Conservation (phyloP, 805 yeast species). For the Candida ortonii region DNA sequence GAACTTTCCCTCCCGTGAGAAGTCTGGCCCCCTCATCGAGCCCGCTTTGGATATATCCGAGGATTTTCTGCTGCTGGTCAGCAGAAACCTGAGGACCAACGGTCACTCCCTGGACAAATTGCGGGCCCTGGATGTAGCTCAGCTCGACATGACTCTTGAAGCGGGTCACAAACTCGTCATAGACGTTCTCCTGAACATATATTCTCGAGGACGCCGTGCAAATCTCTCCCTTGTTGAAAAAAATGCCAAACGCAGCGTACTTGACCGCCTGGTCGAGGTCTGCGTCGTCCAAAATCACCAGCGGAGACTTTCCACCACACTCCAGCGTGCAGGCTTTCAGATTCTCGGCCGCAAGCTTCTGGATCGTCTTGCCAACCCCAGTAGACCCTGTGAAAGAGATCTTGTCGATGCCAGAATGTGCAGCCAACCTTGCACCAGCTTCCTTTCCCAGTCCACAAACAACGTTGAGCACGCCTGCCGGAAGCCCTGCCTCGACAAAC, state of each 20-base stretch:
- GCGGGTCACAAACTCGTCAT: slow-evolving; percentile 69
- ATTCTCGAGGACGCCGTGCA: slow-evolving; percentile 94
- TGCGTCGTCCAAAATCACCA: slow-evolving; percentile 83
- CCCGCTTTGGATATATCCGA: slow-evolving; percentile 75
- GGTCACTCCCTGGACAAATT: slow-evolving; percentile 71
- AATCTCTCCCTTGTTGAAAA: slow-evolving; percentile 92
- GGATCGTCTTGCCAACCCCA: slow-evolving; percentile 71
- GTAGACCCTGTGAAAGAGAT: slow-evolving; percentile 71
- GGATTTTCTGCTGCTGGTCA: slow-evolving; percentile 73
- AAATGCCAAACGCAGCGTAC: slow-evolving; percentile 77
- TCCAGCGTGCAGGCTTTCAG: slow-evolving; percentile 91
- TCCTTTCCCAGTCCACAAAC: slow-evolving; percentile 61
- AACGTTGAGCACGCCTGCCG: slow-evolving; percentile 62
- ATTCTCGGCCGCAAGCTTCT: slow-evolving; percentile 77
- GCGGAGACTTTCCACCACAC: slow-evolving; percentile 96
- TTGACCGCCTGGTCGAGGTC: slow-evolving; percentile 73
- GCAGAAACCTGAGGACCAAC: slow-evolving; percentile 94
- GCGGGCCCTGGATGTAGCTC: slow-evolving; percentile 68
- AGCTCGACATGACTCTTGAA: slow-evolving; percentile 52
- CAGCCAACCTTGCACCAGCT: slow-evolving; percentile 57
- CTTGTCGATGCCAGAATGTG: slow-evolving; percentile 57
- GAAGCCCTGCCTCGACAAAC: slow-evolving; percentile 57
- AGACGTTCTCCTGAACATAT: slow-evolving; percentile 79
- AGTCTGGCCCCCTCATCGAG: slow-evolving; percentile 78
- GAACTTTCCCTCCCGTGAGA: slow-evolving; percentile 59